Base-by-base conservation (phyloP, 371 early-diverging fungal genomes). In the Mortierella sp. region DNA sequence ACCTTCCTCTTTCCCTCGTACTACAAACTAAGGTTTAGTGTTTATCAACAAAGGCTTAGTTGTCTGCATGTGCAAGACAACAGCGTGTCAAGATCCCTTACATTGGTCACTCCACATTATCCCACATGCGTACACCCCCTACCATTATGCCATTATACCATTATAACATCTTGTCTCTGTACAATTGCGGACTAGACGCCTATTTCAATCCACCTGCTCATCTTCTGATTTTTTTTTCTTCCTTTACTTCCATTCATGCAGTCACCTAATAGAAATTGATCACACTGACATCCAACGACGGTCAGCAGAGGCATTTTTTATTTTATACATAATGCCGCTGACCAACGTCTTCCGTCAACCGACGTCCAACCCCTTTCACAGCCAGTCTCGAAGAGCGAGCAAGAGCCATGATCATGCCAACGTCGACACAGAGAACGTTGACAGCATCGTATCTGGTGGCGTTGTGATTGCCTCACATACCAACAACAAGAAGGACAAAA, bases 281-380 rank as follows among this genome's bases (percentile, higher is more conserved):
- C 55, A 55, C 28, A 52, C 52, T 9, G 13, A 52, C n/a, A 52
- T 43, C 52, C 52, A n/a, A 52, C 52, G 9, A 52, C 52, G 52
- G 55, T 28, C 55, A 55, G 10, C 28, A 55, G 28, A 4, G 16
- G 10, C 55, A 55, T 32, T 24, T 16, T 13, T 55, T 48, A 15
- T 15, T 13, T 55, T 48, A 15, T 15, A 32, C n/a, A 52, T 4
- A 13, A 77, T 77, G 78, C 69, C 78, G 13, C 65, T 77, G 22
- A 66, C 78, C 22, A 77, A 73, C 73, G 69, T 77, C 36, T 69
- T 77, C 50, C 69, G 73, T 33, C 73, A 58, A 41, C 48, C 78
- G 3, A 24, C 73, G 19, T 66, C 72, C 3, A 77, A 73, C 53
- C 78, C 73, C 8, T 77, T 77, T 60, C 73, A 63, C 50, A 60